Evolutionary conservation across 2,329 filamentous ascomycete genomes (phyloP).

Genomic region (Stemphylium beticola): DNA sequence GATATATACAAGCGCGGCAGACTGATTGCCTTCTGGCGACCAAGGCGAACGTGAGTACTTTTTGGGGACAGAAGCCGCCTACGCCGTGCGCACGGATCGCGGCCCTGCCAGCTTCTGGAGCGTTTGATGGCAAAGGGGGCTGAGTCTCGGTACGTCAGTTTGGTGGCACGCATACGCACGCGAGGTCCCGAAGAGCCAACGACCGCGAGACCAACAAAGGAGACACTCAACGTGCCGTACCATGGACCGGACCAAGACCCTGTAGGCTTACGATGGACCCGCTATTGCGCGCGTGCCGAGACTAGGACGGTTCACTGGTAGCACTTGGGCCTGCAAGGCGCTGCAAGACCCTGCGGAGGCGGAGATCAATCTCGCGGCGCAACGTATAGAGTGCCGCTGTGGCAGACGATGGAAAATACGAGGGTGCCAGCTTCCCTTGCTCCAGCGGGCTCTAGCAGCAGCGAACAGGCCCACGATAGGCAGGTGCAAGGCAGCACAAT

Average conservation of each 20-base stretch:
- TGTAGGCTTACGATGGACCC: not conserved
- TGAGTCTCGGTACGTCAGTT: conserved; percentile 17
- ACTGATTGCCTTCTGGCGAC: not conserved
- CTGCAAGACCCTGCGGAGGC: not conserved
- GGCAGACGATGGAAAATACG: not conserved
- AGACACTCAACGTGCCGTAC: conserved; percentile 1
- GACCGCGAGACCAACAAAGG: conserved; percentile 8
- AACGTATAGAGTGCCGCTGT: not conserved
- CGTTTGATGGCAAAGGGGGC: conserved; percentile 17
- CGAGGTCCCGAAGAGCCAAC: conserved; percentile 2
- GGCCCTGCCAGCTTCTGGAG: conserved; percentile 8
- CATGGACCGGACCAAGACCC: not conserved
- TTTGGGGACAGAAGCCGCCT: conserved; percentile 11
- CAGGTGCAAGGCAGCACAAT: conserved; percentile 3
- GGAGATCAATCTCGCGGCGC: conserved; percentile 6
- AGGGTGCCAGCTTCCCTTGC: not conserved
- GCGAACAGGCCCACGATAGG: conserved; percentile 7
- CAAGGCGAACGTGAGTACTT: conserved; percentile 8
- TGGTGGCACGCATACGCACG: conserved; percentile 6
- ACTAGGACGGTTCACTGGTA: not conserved
- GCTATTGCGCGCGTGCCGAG: not conserved
- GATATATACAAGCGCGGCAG: conserved; percentile 16
- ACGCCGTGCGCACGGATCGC: conserved; percentile 18
- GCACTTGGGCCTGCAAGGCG: not conserved
- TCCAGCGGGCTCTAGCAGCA: too few species aligned